These are phyloP conservation scores for Didymella arachidicola DNA, from an alignment of 2,329 filamentous ascomycete species.

Conservation along the genomic window DNA sequence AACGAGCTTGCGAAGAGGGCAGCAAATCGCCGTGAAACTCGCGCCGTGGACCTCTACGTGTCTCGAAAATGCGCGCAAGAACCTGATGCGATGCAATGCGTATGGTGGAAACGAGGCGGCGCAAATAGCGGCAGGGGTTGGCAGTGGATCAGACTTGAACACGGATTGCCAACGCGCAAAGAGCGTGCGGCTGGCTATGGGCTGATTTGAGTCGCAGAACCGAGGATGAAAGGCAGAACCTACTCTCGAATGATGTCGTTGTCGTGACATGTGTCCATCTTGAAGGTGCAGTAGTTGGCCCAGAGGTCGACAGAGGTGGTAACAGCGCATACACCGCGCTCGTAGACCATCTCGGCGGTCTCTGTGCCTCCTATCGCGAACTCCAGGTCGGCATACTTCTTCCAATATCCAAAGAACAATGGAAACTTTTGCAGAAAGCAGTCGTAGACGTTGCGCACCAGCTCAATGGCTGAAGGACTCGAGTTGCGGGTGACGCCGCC, in stretches of 20 bases:
- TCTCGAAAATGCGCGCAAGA: constrained; percentile 17
- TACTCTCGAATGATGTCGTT: constrained; percentile 98
- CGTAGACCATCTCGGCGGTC: constrained; percentile 97
- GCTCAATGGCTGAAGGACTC: constrained; percentile 88
- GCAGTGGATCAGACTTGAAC: constrained; percentile 32
- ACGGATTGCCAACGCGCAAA: constrained; percentile 24
- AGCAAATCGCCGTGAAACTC: constrained; percentile 18
- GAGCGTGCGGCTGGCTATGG: constrained; percentile 35
- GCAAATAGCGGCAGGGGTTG: constrained; percentile 37
- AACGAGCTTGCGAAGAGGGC: constrained; percentile 32
- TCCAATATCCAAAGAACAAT: constrained; percentile 97
- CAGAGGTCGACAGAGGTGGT: constrained; percentile 94
- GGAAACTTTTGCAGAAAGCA: constrained; percentile 94
- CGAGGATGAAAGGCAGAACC: constrained; percentile 63
- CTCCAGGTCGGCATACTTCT: constrained; percentile 97
- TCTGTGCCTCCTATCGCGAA: constrained; percentile 97
- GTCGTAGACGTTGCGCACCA: constrained; percentile 87
- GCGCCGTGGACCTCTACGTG: constrained; percentile 26
- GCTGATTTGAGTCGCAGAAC: constrained; percentile 39
- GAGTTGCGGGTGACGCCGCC: constrained; percentile 96
- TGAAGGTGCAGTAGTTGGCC: constrained; percentile 97
- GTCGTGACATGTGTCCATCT: constrained; percentile 96
- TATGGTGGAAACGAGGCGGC: constrained; percentile 50
- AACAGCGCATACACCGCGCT: constrained; percentile 92
- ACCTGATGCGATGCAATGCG: constrained; percentile 25